A percentile compares a stretch with the other conserved stretches of the same genome.
Conservation (phyloP, 495 filamentous ascomycete genomes). For the Tuber brumale region DNA sequence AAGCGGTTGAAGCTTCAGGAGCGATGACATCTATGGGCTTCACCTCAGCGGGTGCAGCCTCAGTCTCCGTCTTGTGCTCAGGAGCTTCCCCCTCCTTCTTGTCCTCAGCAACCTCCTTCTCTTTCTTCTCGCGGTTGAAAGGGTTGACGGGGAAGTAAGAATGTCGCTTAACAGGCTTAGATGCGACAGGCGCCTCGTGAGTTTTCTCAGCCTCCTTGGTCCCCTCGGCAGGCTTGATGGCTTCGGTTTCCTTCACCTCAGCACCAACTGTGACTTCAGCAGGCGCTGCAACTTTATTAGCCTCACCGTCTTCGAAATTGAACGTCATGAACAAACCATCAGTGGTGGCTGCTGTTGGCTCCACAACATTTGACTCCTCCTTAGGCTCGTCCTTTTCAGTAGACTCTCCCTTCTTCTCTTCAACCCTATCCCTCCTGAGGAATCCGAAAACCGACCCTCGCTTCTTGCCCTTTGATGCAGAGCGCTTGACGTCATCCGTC, state of each 20-base stretch:
- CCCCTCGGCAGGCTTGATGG: conserved; percentile 32
- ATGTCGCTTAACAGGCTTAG: conserved; percentile 43
- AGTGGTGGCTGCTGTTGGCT: conserved; percentile 16
- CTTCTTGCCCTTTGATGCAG: conserved; percentile 80
- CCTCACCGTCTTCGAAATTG: neutral
- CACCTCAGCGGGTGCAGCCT: conserved; percentile 39
- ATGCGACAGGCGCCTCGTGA: conserved; percentile 27
- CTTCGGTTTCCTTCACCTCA: conserved; percentile 17
- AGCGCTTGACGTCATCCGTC: conserved; percentile 49
- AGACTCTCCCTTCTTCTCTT: conserved; percentile 40
- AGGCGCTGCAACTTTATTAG: conserved; percentile 15
- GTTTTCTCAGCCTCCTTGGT: conserved; percentile 44
- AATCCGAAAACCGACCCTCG: conserved; percentile 66
- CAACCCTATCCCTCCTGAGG: conserved; percentile 37
- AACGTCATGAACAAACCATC: conserved; percentile 21
- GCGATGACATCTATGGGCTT: conserved; percentile 41
- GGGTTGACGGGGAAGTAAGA: conserved; percentile 50
- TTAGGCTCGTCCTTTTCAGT: conserved; percentile 38
- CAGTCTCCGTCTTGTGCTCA: conserved; percentile 42
- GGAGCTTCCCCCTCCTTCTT: conserved; percentile 22
- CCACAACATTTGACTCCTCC: conserved; percentile 34
- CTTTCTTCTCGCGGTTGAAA: conserved; percentile 53
- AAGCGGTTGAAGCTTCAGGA: conserved; percentile 46
- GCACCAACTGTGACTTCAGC: conserved; percentile 5
- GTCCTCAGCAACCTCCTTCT: conserved; percentile 39